A percentile compares a stretch with the other conserved stretches of the same genome.
These are phyloP conservation scores for Salmacisia buchloeana DNA, from an alignment of 1,284 basidiomycete genomes.

Conservation along the genomic window DNA sequence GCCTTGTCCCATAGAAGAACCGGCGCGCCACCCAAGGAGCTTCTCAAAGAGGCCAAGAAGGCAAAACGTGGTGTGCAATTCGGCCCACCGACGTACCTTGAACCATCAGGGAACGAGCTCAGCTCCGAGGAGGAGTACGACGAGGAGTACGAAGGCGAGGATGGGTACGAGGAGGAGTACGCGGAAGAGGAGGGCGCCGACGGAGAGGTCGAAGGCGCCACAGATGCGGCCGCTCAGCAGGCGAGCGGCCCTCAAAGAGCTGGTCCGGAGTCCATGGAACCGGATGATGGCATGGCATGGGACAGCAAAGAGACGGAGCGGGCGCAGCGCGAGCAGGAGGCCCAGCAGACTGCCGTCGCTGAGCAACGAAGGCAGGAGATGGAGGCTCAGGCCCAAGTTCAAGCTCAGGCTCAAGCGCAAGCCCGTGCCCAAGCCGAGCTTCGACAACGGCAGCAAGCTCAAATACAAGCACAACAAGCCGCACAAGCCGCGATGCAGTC, in stretches of 20 bases:
- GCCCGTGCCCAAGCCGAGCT: conserved; percentile 18
- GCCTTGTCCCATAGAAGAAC: conserved; percentile 41
- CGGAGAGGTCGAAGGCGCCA: conserved; percentile 21
- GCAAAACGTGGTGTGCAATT: conserved; percentile 42
- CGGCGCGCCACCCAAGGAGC: conserved; percentile 22
- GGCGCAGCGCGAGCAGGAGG: conserved; percentile 40
- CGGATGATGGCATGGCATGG: conserved; percentile 56
- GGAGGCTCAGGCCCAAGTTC: conserved; percentile 25
- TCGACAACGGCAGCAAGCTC: conserved; percentile 56
- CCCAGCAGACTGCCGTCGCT: conserved; percentile 12
- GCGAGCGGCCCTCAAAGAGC: conserved; percentile 7
- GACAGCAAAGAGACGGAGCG: conserved; percentile 52
- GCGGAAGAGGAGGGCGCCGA: conserved; percentile 23
- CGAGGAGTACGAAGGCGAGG: conserved; percentile 12
- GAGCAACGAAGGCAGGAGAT: conserved; percentile 15
- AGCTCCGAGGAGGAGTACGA: conserved; percentile 38
- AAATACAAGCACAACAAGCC: not conserved
- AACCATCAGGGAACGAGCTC: conserved; percentile 46
- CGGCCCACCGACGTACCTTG: conserved; percentile 42
- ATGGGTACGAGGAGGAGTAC: conserved; percentile 27
- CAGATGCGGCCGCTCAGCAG: conserved; percentile 14
- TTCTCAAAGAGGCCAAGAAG: conserved; percentile 18
- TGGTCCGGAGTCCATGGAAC: conserved; percentile 51
- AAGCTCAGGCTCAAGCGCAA: conserved; percentile 9
- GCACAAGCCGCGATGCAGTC: conserved; percentile 2